Percentiles rank a stretch among this genome's conserved stretches.
phyloP scores from a whole-genome alignment of 2,329 filamentous ascomycete genomes.

The Trichoderma gracile region DNA sequence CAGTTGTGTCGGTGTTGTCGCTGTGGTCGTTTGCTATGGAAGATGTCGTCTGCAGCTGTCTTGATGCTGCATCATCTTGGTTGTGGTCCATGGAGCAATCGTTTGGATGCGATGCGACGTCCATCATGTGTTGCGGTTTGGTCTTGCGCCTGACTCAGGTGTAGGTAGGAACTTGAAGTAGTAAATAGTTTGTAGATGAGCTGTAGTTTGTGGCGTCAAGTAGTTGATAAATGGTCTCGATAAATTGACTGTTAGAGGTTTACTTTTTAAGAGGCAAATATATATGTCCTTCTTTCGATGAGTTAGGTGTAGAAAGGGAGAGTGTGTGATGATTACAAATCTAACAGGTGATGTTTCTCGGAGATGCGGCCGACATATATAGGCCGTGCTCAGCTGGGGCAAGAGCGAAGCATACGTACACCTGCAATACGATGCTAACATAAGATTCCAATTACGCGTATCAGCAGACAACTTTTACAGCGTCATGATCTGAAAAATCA shows the following conservation, averaged over 20 bases:
- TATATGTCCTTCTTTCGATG: not conserved
- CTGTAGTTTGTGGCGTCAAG: slow-evolving; percentile 5
- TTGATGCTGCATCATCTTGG: not conserved
- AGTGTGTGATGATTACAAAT: slow-evolving; percentile 20
- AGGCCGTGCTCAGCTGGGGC: not conserved
- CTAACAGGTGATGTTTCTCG: slow-evolving; percentile 16
- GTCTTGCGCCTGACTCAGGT: not conserved
- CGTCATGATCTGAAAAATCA: not conserved
- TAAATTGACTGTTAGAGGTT: too few species aligned
- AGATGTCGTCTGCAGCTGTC: not conserved
- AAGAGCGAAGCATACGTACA: slow-evolving; percentile 14
- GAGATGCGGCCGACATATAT: slow-evolving; percentile 13
- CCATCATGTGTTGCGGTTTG: slow-evolving; percentile 1
- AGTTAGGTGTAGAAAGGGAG: not conserved
- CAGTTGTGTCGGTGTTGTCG: not conserved
- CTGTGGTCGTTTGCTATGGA: not conserved
- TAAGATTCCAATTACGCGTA: slow-evolving; percentile 16
- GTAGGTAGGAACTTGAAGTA: too few species aligned
- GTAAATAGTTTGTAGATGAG: too few species aligned
- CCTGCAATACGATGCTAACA: not conserved
- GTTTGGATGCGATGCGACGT: slow-evolving; percentile 13
- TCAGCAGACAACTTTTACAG: not conserved
- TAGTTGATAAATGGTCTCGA: not conserved
- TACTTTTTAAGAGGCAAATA: too few species aligned
- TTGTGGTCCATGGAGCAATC: not conserved